These are phyloP conservation scores for Cladosporium sp. DNA, from an alignment of 2,329 filamentous ascomycete genomes.

Conservation along the genomic window DNA sequence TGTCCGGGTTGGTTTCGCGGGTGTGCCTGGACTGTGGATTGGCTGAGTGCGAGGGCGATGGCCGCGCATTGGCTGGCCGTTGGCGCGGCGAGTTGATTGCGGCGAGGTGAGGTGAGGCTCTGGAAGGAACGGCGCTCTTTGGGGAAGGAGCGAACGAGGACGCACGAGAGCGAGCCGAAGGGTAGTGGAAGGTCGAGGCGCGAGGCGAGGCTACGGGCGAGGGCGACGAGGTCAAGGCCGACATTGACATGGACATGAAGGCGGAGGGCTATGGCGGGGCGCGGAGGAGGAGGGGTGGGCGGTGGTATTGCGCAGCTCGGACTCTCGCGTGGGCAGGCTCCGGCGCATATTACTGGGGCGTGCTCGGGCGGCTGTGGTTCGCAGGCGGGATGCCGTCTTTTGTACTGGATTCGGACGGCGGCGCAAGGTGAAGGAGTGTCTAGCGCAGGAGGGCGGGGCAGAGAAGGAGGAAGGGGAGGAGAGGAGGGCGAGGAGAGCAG, in stretches of 20 bases:
- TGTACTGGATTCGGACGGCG: constrained; percentile 1
- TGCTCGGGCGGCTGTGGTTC: constrained; percentile 11
- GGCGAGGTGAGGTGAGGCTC: constrained; percentile 9
- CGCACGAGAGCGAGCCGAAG: constrained; percentile 7
- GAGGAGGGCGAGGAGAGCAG: background rate
- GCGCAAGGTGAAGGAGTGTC: background rate
- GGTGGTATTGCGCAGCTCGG: constrained; percentile 14
- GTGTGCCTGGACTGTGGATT: constrained; percentile 5
- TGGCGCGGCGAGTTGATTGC: constrained; percentile 19
- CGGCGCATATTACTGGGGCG: constrained; percentile 19
- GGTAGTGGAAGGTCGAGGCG: constrained; percentile 27
- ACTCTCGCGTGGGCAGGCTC: constrained; percentile 16
- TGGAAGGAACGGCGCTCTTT: constrained; percentile 1
- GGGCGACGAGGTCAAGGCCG: constrained; percentile 36
- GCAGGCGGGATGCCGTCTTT: background rate
- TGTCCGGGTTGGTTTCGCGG: constrained; percentile 20
- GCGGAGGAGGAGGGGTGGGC: constrained; percentile 10
- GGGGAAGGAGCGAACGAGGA: constrained; percentile 16
- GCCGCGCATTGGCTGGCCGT: constrained; percentile 16
- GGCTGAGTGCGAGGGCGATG: constrained; percentile 3
- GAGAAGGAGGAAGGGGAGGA: background rate
- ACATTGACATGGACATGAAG: constrained; percentile 29
- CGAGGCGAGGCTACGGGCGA: constrained; percentile 37
- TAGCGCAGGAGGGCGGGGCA: constrained; percentile 9
- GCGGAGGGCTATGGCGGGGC: constrained; percentile 13